Evolutionary conservation across 805 yeast genomes (phyloP), one percentile per base, ranked within the genome.

Genomic region (Saturnispora serradocipensis): DNA sequence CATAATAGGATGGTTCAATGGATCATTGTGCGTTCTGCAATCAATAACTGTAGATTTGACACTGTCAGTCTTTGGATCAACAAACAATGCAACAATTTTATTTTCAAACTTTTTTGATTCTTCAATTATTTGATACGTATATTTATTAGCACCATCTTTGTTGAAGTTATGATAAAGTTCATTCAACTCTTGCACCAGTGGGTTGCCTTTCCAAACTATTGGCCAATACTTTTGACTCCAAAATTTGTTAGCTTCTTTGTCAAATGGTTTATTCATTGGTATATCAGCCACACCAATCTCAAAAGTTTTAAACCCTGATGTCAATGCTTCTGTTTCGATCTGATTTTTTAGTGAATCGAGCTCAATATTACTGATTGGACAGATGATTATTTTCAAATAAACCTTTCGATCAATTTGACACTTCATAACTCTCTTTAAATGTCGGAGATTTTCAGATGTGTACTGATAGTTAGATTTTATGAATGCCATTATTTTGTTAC

Each of bases 171-270:
- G 60, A 49, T 55, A 56, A 22, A 56, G 52, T 52, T 78, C 80
- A 28, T 83, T 80, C 39, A 88, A 66, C 32, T 76, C 77, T 60
- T 86, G 93, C 53, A 82, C 80, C 58, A 81, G 73, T 0, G 96
- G 95, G 61, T 90, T 88, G 0, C 98, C 98, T 58, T 89, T 82
- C 98, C 98, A 93, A 39, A 88, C 74, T 50, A 88, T 68, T 0
- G 98, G 98, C 99, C 98, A 91, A 57, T 75, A 77, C 16, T 69
- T 57, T 4, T 65, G 51, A 2, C 89, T 76, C 97, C 97, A 90
- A 42, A 71, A 69, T 1, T 66, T 53, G 22, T 84, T 76, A 15
- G 80, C 65, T n/a, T 83, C 88, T 57, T 83, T 86, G 3, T 88
- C 80, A 5, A 76, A 72, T 0, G 97, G 95, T n/a, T 77, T 75